Evolutionary conservation across 768 basidiomycete genomes (phyloP), one percentile per base, ranked within the genome.

Genomic region (Tylopilus felleus): DNA sequence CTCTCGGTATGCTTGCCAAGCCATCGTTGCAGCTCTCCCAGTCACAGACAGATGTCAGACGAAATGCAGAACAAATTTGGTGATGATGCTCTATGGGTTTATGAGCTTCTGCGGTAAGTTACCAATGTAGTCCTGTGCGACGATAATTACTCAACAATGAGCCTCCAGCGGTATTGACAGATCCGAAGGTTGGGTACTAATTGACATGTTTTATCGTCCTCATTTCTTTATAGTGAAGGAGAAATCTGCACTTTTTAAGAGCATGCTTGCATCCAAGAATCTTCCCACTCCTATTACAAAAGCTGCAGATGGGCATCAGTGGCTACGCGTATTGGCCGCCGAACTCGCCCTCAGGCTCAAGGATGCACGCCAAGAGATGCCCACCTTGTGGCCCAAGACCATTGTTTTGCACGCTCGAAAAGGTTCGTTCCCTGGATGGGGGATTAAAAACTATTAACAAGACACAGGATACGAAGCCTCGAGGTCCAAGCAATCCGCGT

Each of bases 251-350:
- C 72, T 88, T 28, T 86, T 81, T 57, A 98, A 97, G 74, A 93
- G 90, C 62, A 98, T 98, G 96, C 74, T 93, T 49, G 92, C 93
- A 0, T 88, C 93, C n/a, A 99, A 99, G 70, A 98, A 98, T 64
- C 80, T 98, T 22, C 84, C 87, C 0, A 82, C 84, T 31, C 81
- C 89, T 0, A 83, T 98, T 22, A 88, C 79, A 7, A 86, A 83
- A 39, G 72, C 80, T 14, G 76, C 82, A 3, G 86, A 94, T 55
- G 95, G 93, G 1, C 77, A 82, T 42, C 91, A 93, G 51, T 98
- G 97, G 97, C 82, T 99, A 43, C 79, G 88, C 10, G 87, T 98
- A 10, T 80, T 98, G 25, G 87, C 93, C 31, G 90, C 93, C 14
- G 97, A 99, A 63, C 78, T 99, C 19, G 84, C 90, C 7, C 75